A percentile compares a stretch with the other conserved stretches of the same genome.
Evolutionary conservation across 495 filamentous ascomycete genomes (phyloP).

Genomic region (Podospora tetraspora): DNA sequence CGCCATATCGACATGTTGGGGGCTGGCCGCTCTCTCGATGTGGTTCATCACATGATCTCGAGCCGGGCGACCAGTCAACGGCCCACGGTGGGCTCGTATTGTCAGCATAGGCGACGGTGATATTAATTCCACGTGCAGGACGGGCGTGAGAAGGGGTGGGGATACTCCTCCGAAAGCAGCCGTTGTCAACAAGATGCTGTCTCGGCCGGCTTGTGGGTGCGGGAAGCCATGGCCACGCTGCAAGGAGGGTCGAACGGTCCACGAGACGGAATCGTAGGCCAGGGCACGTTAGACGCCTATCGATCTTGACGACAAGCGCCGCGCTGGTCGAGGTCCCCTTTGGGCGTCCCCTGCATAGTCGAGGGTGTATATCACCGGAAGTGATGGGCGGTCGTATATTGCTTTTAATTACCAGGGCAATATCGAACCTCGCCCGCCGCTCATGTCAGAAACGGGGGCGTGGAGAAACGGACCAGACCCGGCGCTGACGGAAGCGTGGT

Average conservation of each 20-base stretch:
- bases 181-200: slow-evolving; percentile 3
- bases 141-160: slow-evolving; percentile 9
- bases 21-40: slow-evolving; percentile 8
- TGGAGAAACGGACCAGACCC: slow-evolving; percentile 3
- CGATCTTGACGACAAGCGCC: slow-evolving; percentile 16
- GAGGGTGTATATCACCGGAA: slow-evolving; percentile 24
- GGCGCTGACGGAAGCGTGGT: slow-evolving; percentile 6
- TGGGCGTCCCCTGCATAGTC: slow-evolving; percentile 3
- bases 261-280: slow-evolving; percentile 4
- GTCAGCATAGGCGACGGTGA: slow-evolving; percentile 21
- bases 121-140: slow-evolving; percentile 29
- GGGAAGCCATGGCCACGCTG: slow-evolving; percentile 1
- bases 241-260: background rate
- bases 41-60: slow-evolving; percentile 20
- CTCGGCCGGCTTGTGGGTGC: slow-evolving; percentile 15
- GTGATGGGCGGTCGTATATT: slow-evolving; percentile 26
- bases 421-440: slow-evolving; percentile 18
- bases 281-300: slow-evolving; percentile 16
- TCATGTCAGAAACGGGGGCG: slow-evolving; percentile 1
- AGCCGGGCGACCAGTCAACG: slow-evolving; percentile 13
- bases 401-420: slow-evolving; percentile 25
- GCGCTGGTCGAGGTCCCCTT: slow-evolving; percentile 1
- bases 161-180: slow-evolving; percentile 2
- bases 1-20: slow-evolving; percentile 8
- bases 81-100: slow-evolving; percentile 18